These are phyloP conservation scores for Salix purpurea DNA, from an alignment of 345 rosid genomes.

Conservation along the genomic window DNA sequence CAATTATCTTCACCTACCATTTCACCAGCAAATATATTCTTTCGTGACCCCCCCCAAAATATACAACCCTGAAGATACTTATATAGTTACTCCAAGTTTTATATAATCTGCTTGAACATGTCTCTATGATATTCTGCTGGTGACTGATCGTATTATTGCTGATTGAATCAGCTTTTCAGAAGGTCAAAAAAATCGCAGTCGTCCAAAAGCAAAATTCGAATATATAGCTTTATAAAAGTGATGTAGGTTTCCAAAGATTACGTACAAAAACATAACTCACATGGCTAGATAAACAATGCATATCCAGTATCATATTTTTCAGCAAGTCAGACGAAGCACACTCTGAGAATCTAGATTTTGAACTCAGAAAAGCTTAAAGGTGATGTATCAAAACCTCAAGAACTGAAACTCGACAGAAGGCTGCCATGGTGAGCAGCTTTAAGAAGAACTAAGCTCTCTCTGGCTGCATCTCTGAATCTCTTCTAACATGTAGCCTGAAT, in stretches of 20 bases:
- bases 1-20: not conserved
- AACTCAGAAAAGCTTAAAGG: not conserved
- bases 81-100: no score
- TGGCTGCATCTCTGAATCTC: not conserved
- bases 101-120: no score
- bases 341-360: not conserved
- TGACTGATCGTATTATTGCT: no score
- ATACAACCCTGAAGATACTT: not conserved
- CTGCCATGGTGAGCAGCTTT: constrained; percentile 23
- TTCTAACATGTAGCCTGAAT: not conserved
- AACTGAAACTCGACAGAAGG: constrained; percentile 16
- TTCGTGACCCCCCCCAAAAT: not conserved
- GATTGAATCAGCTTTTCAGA: no score
- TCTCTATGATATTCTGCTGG: no score
- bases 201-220: no score
- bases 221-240: not conserved
- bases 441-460: constrained; percentile 8
- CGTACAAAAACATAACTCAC: not conserved
- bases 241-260: not conserved
- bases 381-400: not conserved
- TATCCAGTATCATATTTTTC: not conserved
- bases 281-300: not conserved
- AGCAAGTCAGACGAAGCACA: not conserved
- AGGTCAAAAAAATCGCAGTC: no score
- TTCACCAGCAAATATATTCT: not conserved